Percentiles rank a stretch among this genome's conserved stretches.
Evolutionary conservation across 1,284 basidiomycete genomes (phyloP).

Genomic region (Pseudozyma sp.): DNA sequence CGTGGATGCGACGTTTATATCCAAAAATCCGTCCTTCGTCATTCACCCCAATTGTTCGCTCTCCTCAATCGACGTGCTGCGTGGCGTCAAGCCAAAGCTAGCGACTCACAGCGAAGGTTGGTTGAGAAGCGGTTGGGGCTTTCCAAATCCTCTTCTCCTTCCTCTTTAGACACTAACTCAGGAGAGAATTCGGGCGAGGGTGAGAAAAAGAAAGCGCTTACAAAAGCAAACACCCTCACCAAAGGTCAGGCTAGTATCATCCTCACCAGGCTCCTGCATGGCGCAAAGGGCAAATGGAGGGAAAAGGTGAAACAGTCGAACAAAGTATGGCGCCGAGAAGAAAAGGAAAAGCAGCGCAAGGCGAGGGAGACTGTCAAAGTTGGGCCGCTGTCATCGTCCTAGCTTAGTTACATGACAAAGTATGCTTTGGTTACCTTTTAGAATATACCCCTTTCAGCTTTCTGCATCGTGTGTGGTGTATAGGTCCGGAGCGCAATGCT

Average conservation of each 20-base stretch:
- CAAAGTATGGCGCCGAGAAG: conserved; percentile 23
- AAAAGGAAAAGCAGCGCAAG: conserved; percentile 39
- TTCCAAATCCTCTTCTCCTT: conserved; percentile 9
- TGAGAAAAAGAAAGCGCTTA: conserved; percentile 43
- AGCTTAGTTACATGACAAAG: background rate
- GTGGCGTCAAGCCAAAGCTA: conserved; percentile 80
- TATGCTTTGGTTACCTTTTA: background rate
- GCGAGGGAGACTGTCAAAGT: conserved; percentile 48
- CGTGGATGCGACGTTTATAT: conserved; percentile 79
- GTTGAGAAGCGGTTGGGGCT: conserved; percentile 74
- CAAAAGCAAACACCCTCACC: conserved; percentile 23
- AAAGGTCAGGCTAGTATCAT: conserved; percentile 58
- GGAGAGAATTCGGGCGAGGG: background rate
- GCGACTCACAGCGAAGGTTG: conserved; percentile 76
- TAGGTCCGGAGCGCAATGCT: background rate
- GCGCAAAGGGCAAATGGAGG: conserved; percentile 52
- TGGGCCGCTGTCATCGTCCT: conserved; percentile 30
- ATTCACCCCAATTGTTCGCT: conserved; percentile 43
- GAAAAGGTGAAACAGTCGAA: conserved; percentile 43
- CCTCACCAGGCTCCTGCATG: conserved; percentile 51
- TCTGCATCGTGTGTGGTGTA: background rate
- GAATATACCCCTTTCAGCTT: conserved; percentile 9
- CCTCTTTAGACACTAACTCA: background rate
- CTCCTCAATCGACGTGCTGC: conserved; percentile 71
- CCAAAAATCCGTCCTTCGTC: conserved; percentile 73